Evolutionary conservation across 2,329 filamentous ascomycete species (phyloP).

Genomic region (Fusarium mangiferae): DNA sequence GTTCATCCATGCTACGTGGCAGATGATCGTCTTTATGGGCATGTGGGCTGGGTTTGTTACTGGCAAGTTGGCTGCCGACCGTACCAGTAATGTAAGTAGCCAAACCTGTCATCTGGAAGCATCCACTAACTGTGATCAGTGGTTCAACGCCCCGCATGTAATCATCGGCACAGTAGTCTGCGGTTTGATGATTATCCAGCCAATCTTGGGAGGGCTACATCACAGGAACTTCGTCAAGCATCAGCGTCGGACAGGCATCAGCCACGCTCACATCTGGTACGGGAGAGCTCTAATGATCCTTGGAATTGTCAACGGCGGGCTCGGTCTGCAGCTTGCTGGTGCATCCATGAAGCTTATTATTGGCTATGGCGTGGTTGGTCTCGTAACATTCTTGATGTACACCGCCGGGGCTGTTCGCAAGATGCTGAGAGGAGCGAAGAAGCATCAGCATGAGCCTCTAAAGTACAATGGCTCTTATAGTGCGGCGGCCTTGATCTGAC

Average conservation of each 20-base stretch:
- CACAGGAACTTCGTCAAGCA: slow-evolving; percentile 62
- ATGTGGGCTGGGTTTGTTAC: not conserved
- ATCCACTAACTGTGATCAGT: slow-evolving; percentile 48
- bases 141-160: slow-evolving; percentile 63
- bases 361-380: not conserved
- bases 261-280: slow-evolving; percentile 69
- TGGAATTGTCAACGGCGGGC: slow-evolving; percentile 70
- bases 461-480: not conserved
- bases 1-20: not conserved
- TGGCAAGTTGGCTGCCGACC: not conserved
- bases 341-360: slow-evolving; percentile 35
- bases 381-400: not conserved
- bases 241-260: slow-evolving; percentile 59
- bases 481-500: not conserved
- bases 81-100: not conserved
- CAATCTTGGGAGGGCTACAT: slow-evolving; percentile 65
- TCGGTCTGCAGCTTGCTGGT: slow-evolving; percentile 63
- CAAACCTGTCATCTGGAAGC: not conserved
- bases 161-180: slow-evolving; percentile 65
- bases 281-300: slow-evolving; percentile 66
- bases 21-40: not conserved
- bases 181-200: slow-evolving; percentile 65
- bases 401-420: not conserved
- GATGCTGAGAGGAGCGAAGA: not conserved
- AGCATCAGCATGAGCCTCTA: not conserved